A percentile compares a stretch with the other conserved stretches of the same genome.
Evolutionary conservation across 2,329 filamentous ascomycete species (phyloP).

Genomic region (Talaromyces funiculosus): DNA sequence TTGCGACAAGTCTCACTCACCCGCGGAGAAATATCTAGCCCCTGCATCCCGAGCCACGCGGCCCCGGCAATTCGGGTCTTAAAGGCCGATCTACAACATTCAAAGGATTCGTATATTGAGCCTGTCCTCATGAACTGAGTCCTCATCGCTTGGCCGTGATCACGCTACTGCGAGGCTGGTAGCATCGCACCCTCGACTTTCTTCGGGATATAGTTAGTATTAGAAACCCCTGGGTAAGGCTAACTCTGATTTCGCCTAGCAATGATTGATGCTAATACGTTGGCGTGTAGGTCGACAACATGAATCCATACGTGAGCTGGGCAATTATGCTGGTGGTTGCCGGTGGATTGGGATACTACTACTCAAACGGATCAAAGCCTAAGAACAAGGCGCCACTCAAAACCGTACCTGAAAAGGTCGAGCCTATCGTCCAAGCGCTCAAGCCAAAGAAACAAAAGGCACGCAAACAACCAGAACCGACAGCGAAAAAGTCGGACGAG

Average conservation of each 20-base stretch:
- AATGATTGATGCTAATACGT: background rate
- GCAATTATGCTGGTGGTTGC: constrained; percentile 39
- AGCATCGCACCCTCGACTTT: background rate
- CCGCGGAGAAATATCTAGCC: constrained; percentile 4
- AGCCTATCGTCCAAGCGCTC: constrained; percentile 29
- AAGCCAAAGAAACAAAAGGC: constrained; percentile 38
- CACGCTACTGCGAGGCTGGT: background rate
- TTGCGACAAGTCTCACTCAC: background rate
- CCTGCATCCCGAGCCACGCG: constrained; percentile 8
- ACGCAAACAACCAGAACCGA: constrained; percentile 28
- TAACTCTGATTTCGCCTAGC: background rate
- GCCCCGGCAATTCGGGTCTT: constrained; percentile 5
- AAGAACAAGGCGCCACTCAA: constrained; percentile 29
- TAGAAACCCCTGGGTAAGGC: background rate
- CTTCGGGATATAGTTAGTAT: background rate
- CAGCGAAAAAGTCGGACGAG: constrained; percentile 26
- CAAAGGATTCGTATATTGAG: background rate
- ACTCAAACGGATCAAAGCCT: constrained; percentile 30
- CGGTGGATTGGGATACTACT: constrained; percentile 39
- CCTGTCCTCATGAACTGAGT: constrained; percentile 1
- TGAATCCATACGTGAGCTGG: constrained; percentile 43
- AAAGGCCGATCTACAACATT: background rate
- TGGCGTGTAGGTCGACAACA: constrained; percentile 15
- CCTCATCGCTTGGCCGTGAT: background rate
- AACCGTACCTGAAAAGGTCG: constrained; percentile 29